Percentiles rank a stretch among this genome's conserved stretches.
Evolutionary conservation across 179 eudicot genomes (phyloP).

Genomic region (Nepenthes alata): DNA sequence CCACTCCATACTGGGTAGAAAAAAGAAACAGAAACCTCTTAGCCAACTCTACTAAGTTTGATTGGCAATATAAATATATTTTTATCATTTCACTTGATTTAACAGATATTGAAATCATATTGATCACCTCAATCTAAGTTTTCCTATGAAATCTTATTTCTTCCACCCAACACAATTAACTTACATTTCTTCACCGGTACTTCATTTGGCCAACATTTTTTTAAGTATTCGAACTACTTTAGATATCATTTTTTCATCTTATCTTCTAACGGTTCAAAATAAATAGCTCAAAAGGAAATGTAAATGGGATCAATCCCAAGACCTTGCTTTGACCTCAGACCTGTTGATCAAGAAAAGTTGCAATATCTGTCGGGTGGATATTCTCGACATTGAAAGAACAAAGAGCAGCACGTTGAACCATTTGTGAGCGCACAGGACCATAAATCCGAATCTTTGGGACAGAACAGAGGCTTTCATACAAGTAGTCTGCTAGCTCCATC

Average conservation of each 20-base stretch:
- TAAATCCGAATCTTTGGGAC: constrained; percentile 64
- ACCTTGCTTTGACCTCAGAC: constrained; percentile 15
- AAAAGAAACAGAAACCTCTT: background rate
- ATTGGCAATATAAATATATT: no score
- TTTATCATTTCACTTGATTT: no score
- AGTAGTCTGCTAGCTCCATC: constrained; percentile 69
- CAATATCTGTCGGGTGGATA: constrained; percentile 81
- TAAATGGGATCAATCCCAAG: background rate
- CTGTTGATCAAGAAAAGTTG: constrained; percentile 93
- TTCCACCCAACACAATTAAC: no score
- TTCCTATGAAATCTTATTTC: no score
- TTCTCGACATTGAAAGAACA: constrained; percentile 81
- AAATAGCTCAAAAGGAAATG: no score
- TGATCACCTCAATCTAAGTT: no score
- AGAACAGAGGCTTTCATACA: constrained; percentile 45
- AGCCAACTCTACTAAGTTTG: background rate
- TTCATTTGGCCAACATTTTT: no score
- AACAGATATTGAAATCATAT: no score
- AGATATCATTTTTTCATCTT: background rate
- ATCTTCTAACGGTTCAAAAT: background rate
- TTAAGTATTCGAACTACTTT: background rate
- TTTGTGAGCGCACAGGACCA: constrained; percentile 70
- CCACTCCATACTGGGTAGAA: constrained; percentile 69
- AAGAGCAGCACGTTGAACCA: constrained; percentile 65
- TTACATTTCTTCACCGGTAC: no score